Evolutionary conservation across 2,329 filamentous ascomycete genomes (phyloP).

Genomic region (Cercospora zeae-maydis): DNA sequence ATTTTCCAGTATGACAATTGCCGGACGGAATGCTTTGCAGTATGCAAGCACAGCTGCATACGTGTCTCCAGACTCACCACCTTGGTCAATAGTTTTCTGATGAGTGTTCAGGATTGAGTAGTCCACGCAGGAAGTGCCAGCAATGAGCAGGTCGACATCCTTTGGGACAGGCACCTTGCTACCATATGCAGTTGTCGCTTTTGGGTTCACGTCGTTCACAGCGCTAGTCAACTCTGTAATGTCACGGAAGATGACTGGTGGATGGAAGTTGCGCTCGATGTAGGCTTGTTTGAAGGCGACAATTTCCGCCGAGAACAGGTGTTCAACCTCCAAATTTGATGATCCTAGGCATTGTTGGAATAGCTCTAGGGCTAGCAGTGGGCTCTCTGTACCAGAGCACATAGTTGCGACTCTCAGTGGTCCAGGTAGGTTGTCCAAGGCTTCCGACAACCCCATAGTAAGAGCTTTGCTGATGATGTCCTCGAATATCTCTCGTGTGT

Average conservation of each 20-base stretch:
- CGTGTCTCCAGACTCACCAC: conserved; percentile 64
- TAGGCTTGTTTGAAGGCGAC: conserved; percentile 47
- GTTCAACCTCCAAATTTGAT: conserved; percentile 32
- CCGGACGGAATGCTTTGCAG: conserved; percentile 53
- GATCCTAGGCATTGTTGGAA: conserved; percentile 42
- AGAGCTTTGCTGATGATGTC: conserved; percentile 45
- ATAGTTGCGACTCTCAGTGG: conserved; percentile 62
- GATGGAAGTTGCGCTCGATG: conserved; percentile 47
- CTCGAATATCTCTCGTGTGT: conserved; percentile 49
- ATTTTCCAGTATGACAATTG: conserved; percentile 69
- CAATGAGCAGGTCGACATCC: conserved; percentile 62
- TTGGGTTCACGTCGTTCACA: conserved; percentile 22
- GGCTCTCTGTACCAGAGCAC: conserved; percentile 75
- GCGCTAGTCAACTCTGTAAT: conserved; percentile 40
- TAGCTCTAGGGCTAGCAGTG: conserved; percentile 62
- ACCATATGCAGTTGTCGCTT: conserved; percentile 62
- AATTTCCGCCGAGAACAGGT: conserved; percentile 48
- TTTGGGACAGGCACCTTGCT: conserved; percentile 54
- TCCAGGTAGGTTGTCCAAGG: conserved; percentile 15
- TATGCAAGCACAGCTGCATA: conserved; percentile 62
- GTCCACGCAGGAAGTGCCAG: conserved; percentile 73
- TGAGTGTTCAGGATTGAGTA: conserved; percentile 64
- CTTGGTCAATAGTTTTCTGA: conserved; percentile 49
- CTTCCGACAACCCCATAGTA: neutral
- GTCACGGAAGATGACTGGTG: conserved; percentile 44